Evolutionary conservation across 805 yeast species (phyloP).

Genomic region (Pichia membranifaciens): DNA sequence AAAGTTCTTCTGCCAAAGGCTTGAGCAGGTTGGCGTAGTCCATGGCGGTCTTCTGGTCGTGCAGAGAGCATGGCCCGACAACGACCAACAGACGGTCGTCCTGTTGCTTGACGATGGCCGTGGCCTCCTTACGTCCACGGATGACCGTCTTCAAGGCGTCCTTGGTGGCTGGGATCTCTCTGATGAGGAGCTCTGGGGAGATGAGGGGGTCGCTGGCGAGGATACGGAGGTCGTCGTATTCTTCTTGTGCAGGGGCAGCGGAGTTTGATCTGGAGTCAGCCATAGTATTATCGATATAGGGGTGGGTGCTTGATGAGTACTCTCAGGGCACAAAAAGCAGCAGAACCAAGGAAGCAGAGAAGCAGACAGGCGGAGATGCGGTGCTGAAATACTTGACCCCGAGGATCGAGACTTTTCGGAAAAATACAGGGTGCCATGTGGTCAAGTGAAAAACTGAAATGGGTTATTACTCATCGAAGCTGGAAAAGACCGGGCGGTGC

Average conservation of each 20-base stretch:
- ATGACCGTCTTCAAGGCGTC: conserved; percentile 57
- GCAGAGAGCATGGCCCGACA: conserved; percentile 97
- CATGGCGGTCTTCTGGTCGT: conserved; percentile 82
- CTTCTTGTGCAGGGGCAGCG: conserved; percentile 52
- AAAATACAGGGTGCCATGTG: too few relatives aligned
- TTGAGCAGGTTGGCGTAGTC: conserved; percentile 76
- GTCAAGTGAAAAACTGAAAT: too few relatives aligned
- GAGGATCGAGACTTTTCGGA: too few relatives aligned
- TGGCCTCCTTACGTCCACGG: conserved; percentile 72
- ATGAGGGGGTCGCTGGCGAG: conserved; percentile 91
- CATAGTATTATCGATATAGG: too few relatives aligned
- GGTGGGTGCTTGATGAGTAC: too few relatives aligned
- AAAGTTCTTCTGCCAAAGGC: conserved; percentile 60
- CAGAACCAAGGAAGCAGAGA: too few relatives aligned
- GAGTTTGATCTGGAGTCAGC: conserved; percentile 13
- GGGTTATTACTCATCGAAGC: too few relatives aligned
- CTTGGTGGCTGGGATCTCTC: conserved; percentile 66
- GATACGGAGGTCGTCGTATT: conserved; percentile 68
- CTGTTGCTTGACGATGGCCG: conserved; percentile 62
- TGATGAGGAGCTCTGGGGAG: conserved; percentile 86
- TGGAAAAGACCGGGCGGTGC: too few relatives aligned
- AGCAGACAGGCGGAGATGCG: too few relatives aligned
- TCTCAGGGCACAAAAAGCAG: too few relatives aligned
- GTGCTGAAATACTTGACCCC: too few relatives aligned
- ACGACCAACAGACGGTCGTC: conserved; percentile 83